Evolutionary conservation across 441 rosid species (phyloP).

Genomic region (Arabidopsis lyrata): DNA sequence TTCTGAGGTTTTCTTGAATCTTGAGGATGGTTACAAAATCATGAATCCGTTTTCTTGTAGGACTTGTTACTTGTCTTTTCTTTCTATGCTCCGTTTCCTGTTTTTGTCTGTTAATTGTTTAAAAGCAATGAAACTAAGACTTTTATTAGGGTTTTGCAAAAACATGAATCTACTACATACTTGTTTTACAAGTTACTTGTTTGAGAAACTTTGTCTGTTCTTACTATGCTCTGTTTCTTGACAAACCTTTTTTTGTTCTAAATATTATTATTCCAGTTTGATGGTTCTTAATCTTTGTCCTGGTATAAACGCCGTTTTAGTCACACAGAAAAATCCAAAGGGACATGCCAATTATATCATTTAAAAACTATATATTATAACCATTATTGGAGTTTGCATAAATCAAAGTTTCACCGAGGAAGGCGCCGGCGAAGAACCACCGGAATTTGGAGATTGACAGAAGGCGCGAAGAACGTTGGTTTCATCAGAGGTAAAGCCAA

Average conservation of each 20-base stretch:
- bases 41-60: background rate
- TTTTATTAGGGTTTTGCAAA: background rate
- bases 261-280: background rate
- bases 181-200: slow-evolving; percentile 11
- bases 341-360: slow-evolving; percentile 18
- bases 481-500: background rate
- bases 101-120: background rate
- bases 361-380: background rate
- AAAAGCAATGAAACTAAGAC: background rate
- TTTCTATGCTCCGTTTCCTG: background rate
- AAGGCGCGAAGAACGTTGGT: background rate
- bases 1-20: background rate
- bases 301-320: background rate
- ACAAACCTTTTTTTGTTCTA: background rate
- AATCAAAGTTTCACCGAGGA: background rate
- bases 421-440: background rate
- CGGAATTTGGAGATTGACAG: slow-evolving; percentile 4
- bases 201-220: background rate
- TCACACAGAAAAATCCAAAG: background rate
- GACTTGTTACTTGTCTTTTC: background rate
- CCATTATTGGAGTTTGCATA: background rate
- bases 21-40: background rate
- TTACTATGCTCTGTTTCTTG: slow-evolving; percentile 13
- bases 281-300: background rate
- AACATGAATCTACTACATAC: background rate